Base-by-base conservation (phyloP, 2,329 filamentous ascomycete species). In the Herpotrichia juniperi region DNA sequence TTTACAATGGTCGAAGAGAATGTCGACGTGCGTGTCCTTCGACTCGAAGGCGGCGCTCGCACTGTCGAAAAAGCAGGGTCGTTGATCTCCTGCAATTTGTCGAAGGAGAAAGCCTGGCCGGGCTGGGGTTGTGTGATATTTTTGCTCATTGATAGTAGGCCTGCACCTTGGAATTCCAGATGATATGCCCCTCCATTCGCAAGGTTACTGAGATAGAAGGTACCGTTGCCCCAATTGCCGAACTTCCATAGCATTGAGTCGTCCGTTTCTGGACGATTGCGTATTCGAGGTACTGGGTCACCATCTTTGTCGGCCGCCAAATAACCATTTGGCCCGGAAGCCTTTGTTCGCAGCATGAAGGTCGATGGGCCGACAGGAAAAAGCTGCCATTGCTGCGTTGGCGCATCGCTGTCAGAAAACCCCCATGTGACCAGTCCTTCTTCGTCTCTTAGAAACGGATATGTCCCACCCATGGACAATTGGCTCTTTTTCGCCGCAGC, bases 261-360 rank as follows among this genome's bases (percentile, higher is more conserved):
- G 24, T 56, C 46, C 14, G 39, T 39, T 21, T 31, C 26, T n/a
- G 31, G 10, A 32, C 8, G 28, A 28, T 45, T 42, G 25, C 25
- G n/a, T 4, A 48, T 48, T 17, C 25, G 21, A 17, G 46, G 46
- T n/a, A 22, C 32, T 14, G 37, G 44, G 17, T 31, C 4, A 4
- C 8, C 7, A 16, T 37, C 22, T 9, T n/a, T 42, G 2, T 26
- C 25, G 10, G 30, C 32, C 4, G 35, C 39, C 31, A 54, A 35
- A 32, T 48, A 57, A 9, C 51, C 54, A n/a, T 46, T 25, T 5
- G 48, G 22, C 9, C 51, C 51, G 2, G 54, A 57, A 12, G 54
- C 48, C 40, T 54, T 57, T 19, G 54, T 57, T n/a, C 54, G 35
- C 17, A 57, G 42, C 40, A 54, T 40, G 21, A 48, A 51, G 2